Evolutionary conservation across 2,329 filamentous ascomycete genomes (phyloP).

Genomic region (Capronia coronata): DNA sequence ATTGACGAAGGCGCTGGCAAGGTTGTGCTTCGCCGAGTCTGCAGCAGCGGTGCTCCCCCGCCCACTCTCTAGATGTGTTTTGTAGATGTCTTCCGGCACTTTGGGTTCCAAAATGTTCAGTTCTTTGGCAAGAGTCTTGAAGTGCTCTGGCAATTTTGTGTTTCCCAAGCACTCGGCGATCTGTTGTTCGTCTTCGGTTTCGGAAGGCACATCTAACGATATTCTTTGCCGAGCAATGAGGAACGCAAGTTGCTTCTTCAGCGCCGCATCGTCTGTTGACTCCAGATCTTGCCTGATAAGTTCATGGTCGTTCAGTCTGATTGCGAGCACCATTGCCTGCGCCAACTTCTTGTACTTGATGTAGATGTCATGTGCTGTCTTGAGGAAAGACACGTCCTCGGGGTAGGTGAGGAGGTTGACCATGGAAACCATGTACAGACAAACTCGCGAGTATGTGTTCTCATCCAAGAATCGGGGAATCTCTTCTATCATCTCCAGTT

Average conservation of each 20-base stretch:
- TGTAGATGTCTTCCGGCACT: slow-evolving; percentile 97
- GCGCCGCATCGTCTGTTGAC: slow-evolving; percentile 67
- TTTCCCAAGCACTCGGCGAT: slow-evolving; percentile 82
- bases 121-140: slow-evolving; percentile 89
- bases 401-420: slow-evolving; percentile 95
- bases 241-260: slow-evolving; percentile 93
- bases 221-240: slow-evolving; percentile 88
- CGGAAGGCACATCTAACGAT: slow-evolving; percentile 60
- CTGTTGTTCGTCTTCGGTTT: slow-evolving; percentile 63
- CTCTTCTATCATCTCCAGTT: slow-evolving; percentile 92
- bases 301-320: slow-evolving; percentile 79
- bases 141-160: slow-evolving; percentile 79
- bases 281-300: slow-evolving; percentile 78
- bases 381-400: slow-evolving; percentile 92
- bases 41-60: slow-evolving; percentile 89
- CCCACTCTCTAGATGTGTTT: slow-evolving; percentile 94
- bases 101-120: slow-evolving; percentile 95
- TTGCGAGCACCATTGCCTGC: slow-evolving; percentile 89
- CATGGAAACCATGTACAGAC: slow-evolving; percentile 98
- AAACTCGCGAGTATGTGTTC: slow-evolving; percentile 87
- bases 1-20: slow-evolving; percentile 94
- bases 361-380: slow-evolving; percentile 89
- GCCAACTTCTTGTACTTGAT: slow-evolving; percentile 86
- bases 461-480: slow-evolving; percentile 86
- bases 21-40: slow-evolving; percentile 90